Percentiles rank a stretch among this genome's conserved stretches.
Evolutionary conservation across 2,329 filamentous ascomycete genomes (phyloP).

Genomic region (Elsinoe fawcettii): DNA sequence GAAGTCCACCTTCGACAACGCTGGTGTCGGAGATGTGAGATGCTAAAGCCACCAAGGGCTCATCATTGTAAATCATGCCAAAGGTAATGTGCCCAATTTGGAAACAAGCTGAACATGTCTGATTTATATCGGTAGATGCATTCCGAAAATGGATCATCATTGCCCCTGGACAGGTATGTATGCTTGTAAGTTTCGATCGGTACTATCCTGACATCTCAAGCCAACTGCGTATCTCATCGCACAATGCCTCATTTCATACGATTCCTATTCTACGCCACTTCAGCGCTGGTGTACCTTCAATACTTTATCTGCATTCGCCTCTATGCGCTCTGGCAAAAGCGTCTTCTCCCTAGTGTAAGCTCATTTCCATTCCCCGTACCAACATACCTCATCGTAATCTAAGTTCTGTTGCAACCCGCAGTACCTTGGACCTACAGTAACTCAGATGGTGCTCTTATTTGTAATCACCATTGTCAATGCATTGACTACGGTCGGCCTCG

Average conservation of each 20-base stretch:
- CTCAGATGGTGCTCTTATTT: slow-evolving; percentile 54
- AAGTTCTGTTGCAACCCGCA: slow-evolving; percentile 24
- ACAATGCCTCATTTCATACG: slow-evolving; percentile 77
- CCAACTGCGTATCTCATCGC: slow-evolving; percentile 72
- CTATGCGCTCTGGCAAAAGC: slow-evolving; percentile 53
- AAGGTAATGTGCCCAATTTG: slow-evolving; percentile 37
- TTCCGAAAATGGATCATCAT: slow-evolving; percentile 79
- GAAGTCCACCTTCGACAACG: slow-evolving; percentile 30
- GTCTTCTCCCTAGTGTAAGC: slow-evolving; percentile 57
- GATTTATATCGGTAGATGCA: slow-evolving; percentile 32
- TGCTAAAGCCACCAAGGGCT: slow-evolving; percentile 65
- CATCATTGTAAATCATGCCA: slow-evolving; percentile 75
- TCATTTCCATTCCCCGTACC: not conserved
- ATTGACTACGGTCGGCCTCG: slow-evolving; percentile 54
- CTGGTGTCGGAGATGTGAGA: slow-evolving; percentile 71
- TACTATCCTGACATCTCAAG: slow-evolving; percentile 19
- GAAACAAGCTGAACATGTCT: not conserved
- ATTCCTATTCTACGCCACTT: slow-evolving; percentile 63
- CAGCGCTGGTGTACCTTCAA: slow-evolving; percentile 54
- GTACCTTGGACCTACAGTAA: slow-evolving; percentile 61
- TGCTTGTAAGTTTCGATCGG: slow-evolving; percentile 16
- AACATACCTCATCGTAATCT: slow-evolving; percentile 16
- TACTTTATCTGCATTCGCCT: slow-evolving; percentile 55
- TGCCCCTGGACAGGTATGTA: slow-evolving; percentile 65
- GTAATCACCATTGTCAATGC: slow-evolving; percentile 51